These are phyloP conservation scores for Oryza longistaminata DNA, from an alignment of 176 grass and related monocot species.

Conservation along the genomic window DNA sequence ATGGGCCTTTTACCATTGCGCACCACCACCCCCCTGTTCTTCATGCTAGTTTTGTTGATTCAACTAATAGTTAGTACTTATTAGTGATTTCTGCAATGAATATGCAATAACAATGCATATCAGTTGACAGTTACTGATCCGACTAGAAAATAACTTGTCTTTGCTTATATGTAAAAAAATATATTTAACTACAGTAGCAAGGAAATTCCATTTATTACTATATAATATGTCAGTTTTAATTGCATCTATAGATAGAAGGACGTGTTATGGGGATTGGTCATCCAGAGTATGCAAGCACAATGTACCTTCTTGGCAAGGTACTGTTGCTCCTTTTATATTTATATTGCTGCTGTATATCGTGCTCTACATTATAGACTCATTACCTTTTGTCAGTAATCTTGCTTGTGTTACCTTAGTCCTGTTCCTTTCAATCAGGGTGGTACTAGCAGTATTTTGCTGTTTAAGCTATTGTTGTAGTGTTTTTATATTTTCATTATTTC, in stretches of 20 bases:
- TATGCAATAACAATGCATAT: background rate
- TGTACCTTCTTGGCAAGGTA: slow-evolving; percentile 94
- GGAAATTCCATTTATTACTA: background rate
- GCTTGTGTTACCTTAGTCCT: background rate
- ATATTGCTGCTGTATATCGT: slow-evolving; percentile 6
- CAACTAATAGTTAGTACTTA: background rate
- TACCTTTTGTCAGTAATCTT: slow-evolving; percentile 6
- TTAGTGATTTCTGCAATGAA: background rate
- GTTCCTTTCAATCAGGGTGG: background rate
- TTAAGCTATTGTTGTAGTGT: background rate
- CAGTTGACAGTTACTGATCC: background rate
- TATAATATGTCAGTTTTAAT: slow-evolving; percentile 21
- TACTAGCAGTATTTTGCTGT: background rate
- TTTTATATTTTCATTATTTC: background rate
- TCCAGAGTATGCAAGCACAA: slow-evolving; percentile 77
- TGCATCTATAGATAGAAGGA: slow-evolving; percentile 71
- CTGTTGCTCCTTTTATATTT: slow-evolving; percentile 20
- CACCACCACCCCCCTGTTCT: background rate
- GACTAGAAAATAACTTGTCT: background rate
- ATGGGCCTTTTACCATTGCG: background rate
- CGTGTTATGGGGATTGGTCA: slow-evolving; percentile 68
- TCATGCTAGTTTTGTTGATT: background rate
- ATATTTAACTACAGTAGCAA: background rate
- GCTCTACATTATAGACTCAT: background rate
- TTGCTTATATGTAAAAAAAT: slow-evolving; percentile 3